Conservation (phyloP, 1,139 yeast genomes). For the Candida buenavistaensis region DNA sequence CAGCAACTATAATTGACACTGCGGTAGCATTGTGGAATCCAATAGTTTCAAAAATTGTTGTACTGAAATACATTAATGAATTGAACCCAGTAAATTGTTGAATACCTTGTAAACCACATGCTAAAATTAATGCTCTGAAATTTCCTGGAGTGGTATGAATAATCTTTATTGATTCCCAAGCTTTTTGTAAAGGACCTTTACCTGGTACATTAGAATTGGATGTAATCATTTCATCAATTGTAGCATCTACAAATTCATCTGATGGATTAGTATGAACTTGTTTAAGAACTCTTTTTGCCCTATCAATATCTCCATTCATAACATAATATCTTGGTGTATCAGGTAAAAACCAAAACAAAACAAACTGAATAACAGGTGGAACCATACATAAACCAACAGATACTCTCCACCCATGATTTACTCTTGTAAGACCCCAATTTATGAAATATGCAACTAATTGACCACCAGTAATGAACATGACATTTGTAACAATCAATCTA, state of each 20-base stretch:
- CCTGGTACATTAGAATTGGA: slow-evolving; percentile 70
- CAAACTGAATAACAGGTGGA: slow-evolving; percentile 80
- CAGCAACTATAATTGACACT: slow-evolving; percentile 90
- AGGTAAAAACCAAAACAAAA: slow-evolving; percentile 80
- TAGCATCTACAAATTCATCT: slow-evolving; percentile 55
- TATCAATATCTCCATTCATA: slow-evolving; percentile 61
- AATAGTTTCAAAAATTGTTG: slow-evolving; percentile 84
- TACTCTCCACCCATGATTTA: slow-evolving; percentile 88
- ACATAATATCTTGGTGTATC: slow-evolving; percentile 93
- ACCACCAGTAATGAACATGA: slow-evolving; percentile 82
- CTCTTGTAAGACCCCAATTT: slow-evolving; percentile 81
- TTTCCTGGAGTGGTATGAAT: slow-evolving; percentile 78
- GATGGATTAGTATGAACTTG: slow-evolving; percentile 59
- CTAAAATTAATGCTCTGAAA: slow-evolving; percentile 81
- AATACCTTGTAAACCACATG: slow-evolving; percentile 91
- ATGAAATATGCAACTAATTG: slow-evolving; percentile 89
- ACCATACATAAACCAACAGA: slow-evolving; percentile 86
- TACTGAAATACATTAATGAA: slow-evolving; percentile 90
- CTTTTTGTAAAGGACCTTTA: slow-evolving; percentile 47
- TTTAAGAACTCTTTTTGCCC: slow-evolving; percentile 65
- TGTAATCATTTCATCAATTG: slow-evolving; percentile 57
- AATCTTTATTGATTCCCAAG: slow-evolving; percentile 64
- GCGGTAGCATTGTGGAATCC: slow-evolving; percentile 88
- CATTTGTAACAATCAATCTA: slow-evolving; percentile 68
- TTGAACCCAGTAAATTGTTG: slow-evolving; percentile 97